Conservation (phyloP, 345 rosid species). For the Gossypium herbaceum region DNA sequence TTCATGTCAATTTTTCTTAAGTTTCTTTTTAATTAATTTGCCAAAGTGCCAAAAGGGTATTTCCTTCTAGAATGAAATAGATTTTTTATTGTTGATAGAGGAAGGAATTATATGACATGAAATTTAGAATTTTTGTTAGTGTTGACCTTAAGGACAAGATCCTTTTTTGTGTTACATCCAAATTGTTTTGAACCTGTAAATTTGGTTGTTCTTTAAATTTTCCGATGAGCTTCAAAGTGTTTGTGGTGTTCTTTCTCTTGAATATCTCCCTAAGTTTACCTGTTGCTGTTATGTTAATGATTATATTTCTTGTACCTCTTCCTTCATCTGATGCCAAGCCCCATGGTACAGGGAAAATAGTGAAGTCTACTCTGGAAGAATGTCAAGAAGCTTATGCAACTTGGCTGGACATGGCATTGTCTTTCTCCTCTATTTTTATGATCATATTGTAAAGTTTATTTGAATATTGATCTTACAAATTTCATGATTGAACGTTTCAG, state of each 20-base stretch:
- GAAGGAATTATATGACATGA: background rate
- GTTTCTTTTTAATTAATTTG: background rate
- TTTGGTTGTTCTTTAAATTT: background rate
- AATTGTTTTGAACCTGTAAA: background rate
- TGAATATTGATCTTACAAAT: conserved; percentile 7
- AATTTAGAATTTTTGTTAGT: background rate
- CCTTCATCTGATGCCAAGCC: background rate
- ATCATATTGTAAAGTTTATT: conserved; percentile 2
- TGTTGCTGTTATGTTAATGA: background rate
- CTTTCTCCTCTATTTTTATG: background rate
- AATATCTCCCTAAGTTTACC: background rate
- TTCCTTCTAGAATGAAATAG: background rate
- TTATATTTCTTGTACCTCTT: background rate
- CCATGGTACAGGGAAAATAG: conserved; percentile 63
- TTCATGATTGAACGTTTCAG: conserved; percentile 35
- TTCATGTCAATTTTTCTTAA: background rate
- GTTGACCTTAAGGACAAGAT: background rate
- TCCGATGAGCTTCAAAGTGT: background rate
- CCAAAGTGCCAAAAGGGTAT: background rate
- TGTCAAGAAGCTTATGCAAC: conserved; percentile 74
- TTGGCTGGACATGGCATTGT: conserved; percentile 67
- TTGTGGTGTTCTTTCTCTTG: background rate
- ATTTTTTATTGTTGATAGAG: background rate
- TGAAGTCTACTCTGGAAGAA: conserved; percentile 86
- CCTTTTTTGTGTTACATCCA: background rate